phyloP scores from a whole-genome alignment of 495 filamentous ascomycete species.

The Trichoderma orchidacearum region DNA sequence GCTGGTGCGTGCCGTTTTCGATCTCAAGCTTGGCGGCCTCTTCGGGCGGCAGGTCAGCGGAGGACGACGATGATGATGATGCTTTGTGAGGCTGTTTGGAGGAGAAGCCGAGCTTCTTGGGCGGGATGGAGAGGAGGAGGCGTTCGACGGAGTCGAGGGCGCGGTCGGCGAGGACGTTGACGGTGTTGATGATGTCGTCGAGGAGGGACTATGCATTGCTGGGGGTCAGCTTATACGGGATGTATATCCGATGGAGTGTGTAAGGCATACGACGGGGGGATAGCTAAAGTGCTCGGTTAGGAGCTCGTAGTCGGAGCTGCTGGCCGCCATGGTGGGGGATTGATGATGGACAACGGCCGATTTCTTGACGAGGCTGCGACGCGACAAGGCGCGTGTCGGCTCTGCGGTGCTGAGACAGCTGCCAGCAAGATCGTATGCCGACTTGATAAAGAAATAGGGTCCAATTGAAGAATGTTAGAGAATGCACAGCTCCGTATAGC shows the following conservation, averaged over 20 bases:
- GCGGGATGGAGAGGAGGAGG: constrained; percentile 57
- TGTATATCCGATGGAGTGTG: constrained; percentile 4
- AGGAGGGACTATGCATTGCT: constrained; percentile 58
- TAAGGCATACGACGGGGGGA: constrained; percentile 63
- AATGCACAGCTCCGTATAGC: too few relatives aligned
- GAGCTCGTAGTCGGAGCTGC: constrained; percentile 49
- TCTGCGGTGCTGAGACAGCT: neutral
- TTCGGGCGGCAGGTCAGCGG: constrained; percentile 31
- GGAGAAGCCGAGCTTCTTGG: constrained; percentile 64
- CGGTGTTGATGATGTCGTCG: constrained; percentile 93
- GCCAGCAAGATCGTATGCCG: too few relatives aligned
- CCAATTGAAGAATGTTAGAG: too few relatives aligned
- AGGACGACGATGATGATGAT: constrained; percentile 30
- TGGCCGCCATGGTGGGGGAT: constrained; percentile 28
- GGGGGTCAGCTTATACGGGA: neutral
- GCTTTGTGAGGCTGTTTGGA: constrained; percentile 12
- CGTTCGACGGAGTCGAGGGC: constrained; percentile 74
- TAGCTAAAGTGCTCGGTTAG: constrained; percentile 95
- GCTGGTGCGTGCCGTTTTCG: constrained; percentile 77
- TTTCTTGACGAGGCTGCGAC: neutral
- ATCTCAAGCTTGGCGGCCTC: constrained; percentile 58
- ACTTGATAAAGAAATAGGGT: too few relatives aligned
- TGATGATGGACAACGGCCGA: neutral
- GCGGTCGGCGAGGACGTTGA: constrained; percentile 79
- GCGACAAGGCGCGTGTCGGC: constrained; percentile 3